These are phyloP conservation scores for Alliaria petiolata DNA, from an alignment of 345 rosid genomes.

Conservation along the genomic window DNA sequence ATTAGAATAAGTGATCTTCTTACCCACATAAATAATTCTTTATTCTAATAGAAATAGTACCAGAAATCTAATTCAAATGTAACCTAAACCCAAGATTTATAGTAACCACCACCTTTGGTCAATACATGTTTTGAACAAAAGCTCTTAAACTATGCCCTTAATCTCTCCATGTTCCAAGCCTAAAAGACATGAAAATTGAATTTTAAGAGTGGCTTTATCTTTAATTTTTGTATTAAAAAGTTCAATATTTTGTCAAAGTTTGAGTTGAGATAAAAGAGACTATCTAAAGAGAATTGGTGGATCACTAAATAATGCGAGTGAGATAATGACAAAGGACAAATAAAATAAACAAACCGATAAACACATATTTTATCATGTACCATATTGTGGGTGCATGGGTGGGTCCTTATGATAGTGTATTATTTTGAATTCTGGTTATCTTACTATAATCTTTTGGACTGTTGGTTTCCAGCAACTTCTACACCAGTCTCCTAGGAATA, in stretches of 20 bases:
- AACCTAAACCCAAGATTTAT: background rate
- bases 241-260: background rate
- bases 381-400: slow-evolving; percentile 23
- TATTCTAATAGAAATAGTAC: background rate
- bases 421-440: slow-evolving; percentile 4
- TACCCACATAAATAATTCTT: background rate
- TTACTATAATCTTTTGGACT: slow-evolving; percentile 1
- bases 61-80: background rate
- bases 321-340: slow-evolving; percentile 20
- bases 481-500: slow-evolving; percentile 12
- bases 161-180: slow-evolving; percentile 27
- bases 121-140: background rate
- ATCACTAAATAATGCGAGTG: background rate
- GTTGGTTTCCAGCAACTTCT: slow-evolving; percentile 23
- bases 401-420: slow-evolving; percentile 19
- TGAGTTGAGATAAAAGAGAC: background rate
- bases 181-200: background rate
- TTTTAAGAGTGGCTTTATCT: background rate
- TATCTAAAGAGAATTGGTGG: background rate
- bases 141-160: background rate
- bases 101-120: background rate
- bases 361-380: slow-evolving; percentile 24
- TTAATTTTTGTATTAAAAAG: background rate
- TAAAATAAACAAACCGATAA: background rate
- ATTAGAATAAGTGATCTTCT: background rate